Evolutionary conservation across 108 stramenopile genomes (phyloP), one percentile per base, ranked within the genome.

Genomic region (Cyclotella sp.): DNA sequence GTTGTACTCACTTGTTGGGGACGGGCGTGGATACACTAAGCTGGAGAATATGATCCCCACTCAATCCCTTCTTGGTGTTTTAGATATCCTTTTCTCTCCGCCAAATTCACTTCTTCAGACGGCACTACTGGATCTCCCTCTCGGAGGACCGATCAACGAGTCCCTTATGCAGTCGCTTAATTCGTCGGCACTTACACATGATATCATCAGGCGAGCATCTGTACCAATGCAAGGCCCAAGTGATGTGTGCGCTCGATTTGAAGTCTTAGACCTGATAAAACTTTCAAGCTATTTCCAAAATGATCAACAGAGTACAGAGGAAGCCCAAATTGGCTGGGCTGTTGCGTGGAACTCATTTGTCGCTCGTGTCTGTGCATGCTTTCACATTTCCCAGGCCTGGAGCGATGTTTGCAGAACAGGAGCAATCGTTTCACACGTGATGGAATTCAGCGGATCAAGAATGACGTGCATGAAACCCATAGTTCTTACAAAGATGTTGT

Each of bases 321-420:
- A 81, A 40, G 57, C 55, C 18, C 61, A 77, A 26, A 64, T 44
- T 29, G 73, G 77, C 63, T 91, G 91, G 91, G 82, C 86, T 12
- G 54, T 72, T 11, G 58, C 84, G 30, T 91, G 87, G 85, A 91
- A 91, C 63, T 51, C 44, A 28, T 76, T 77, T 15, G 88, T 81
- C 13, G 13, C 47, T 16, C 61, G 81, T 13, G 53, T 73, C 9
- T 91, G 86, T 44, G 86, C 87, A 0, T 75, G 70, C 24, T 84
- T 79, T 34, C 91, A 91, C 67, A 59, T 88, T 27, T 42, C 86
- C 0, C 64, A 86, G 19, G 81, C 91, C 29, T 86, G 86, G 66
- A 75, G 75, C 52, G 81, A 82, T 71, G 26, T 66, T 3, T 61
- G 44, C 39, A 63, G 79, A 49, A 76, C 76, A 41, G 45, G 72